phyloP scores from a whole-genome alignment of 1,284 basidiomycete species.

The Mycocalia duriaeana region DNA sequence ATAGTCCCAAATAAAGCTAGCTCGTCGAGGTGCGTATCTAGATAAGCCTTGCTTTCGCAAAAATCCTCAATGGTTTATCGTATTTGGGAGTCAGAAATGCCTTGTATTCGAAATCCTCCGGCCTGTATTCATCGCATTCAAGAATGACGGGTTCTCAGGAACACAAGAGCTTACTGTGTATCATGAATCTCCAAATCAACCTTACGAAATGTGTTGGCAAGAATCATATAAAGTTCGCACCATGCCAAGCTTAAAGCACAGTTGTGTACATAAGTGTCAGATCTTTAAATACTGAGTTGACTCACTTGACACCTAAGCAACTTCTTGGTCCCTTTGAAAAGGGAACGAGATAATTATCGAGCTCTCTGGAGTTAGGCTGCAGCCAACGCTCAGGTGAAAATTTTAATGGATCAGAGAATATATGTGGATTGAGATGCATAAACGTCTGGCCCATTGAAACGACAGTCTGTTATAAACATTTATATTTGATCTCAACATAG shows the following conservation, averaged over 20 bases:
- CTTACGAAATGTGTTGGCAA: constrained; percentile 32
- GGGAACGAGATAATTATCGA: constrained; percentile 28
- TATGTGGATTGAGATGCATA: constrained; percentile 21
- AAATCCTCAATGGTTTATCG: not conserved
- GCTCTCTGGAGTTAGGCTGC: constrained; percentile 14
- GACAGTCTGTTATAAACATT: constrained; percentile 16
- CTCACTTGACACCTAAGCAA: constrained; percentile 30
- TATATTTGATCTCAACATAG: not conserved
- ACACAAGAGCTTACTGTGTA: constrained; percentile 15
- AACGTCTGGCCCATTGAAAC: constrained; percentile 27
- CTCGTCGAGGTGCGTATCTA: too few relatives aligned
- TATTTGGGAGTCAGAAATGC: not conserved
- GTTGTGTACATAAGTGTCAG: not conserved
- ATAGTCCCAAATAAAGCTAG: too few relatives aligned
- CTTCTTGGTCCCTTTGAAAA: constrained; percentile 33
- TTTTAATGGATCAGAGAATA: constrained; percentile 27
- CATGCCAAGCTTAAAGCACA: constrained; percentile 29
- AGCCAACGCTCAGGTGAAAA: constrained; percentile 37
- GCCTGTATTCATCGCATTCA: not conserved
- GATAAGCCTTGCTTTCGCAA: not conserved
- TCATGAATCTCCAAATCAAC: constrained; percentile 29
- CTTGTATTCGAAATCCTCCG: not conserved
- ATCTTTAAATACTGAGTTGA: not conserved
- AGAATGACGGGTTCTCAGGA: not conserved
- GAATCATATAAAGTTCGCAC: constrained; percentile 33